A percentile compares a stretch with the other conserved stretches of the same genome.
These are phyloP conservation scores for Tolypocladium ophioglossoides DNA, from an alignment of 2,329 filamentous ascomycete species.

Conservation along the genomic window DNA sequence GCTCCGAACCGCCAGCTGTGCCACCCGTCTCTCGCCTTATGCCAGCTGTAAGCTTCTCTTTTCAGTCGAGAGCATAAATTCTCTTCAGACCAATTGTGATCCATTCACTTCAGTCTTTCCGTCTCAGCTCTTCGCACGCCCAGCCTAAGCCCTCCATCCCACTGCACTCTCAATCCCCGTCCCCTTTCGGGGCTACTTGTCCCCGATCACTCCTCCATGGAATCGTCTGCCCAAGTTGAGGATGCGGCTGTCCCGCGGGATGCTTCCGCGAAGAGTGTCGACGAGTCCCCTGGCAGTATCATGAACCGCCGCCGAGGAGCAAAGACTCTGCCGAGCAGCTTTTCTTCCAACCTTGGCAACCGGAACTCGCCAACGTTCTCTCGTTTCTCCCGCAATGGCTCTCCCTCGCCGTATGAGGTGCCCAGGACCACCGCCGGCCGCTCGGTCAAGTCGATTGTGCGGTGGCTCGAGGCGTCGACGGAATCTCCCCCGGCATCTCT, in stretches of 20 bases:
- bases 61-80: no score
- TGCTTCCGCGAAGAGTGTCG: neutral
- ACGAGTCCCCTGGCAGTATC: slow-evolving; percentile 3
- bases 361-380: slow-evolving; percentile 2
- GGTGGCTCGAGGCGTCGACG: slow-evolving; percentile 17
- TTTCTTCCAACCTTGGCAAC: slow-evolving; percentile 17
- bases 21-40: neutral
- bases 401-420: neutral
- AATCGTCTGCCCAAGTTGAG: neutral
- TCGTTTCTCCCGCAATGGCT: neutral
- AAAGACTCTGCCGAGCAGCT: slow-evolving; percentile 14
- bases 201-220: neutral
- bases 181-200: neutral
- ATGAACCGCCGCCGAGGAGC: slow-evolving; percentile 7
- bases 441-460: slow-evolving; percentile 20
- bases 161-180: neutral
- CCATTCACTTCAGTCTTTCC: neutral
- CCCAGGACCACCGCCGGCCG: slow-evolving; percentile 3
- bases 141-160: neutral
- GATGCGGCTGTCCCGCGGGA: neutral
- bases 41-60: neutral
- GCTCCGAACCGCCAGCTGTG: neutral
- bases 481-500: slow-evolving; percentile 1
- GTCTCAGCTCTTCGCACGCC: neutral
- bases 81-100: neutral